Base-by-base conservation (phyloP, 2,329 filamentous ascomycete genomes). In the Fusarium pseudonygamai region DNA sequence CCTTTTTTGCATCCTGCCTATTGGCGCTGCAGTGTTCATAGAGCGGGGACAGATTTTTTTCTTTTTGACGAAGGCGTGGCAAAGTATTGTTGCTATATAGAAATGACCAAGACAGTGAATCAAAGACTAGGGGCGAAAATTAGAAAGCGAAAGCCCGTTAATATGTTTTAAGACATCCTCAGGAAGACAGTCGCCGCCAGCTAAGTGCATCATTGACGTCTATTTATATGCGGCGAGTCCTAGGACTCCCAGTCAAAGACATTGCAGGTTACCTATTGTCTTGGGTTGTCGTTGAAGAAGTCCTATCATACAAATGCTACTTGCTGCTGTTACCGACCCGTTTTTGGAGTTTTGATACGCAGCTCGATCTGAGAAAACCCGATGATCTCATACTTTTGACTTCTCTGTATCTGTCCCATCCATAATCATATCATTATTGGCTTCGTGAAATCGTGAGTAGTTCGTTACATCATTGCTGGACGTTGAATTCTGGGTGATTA, bases 401-500 rank as follows among this genome's bases (percentile, higher is more conserved):
- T 56, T 47, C 56, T 64, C 49, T 32, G 45, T 60, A 43, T 60
- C 64, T 73, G 39, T 60, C 34, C 45, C 46, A 34, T 36, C 47
- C 58, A 28, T 47, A 43, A 50, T 47, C 71, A 39, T 64, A 58
- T 56, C 59, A 42, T 50, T 64, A 45, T 43, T 69, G 39, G 39
- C 67, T 53, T 78, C 76, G 42, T 78, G 66, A 71, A 37, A 71
- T 78, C 76, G 52, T 78, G 26, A 74, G 60, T 52, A 65, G 45
- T 75, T 76, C 61, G 63, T 67, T 52, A 71, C 59, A 39, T 77
- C 73, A 57, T 78, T 65, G 61, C 68, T 47, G 28, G 55, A 67
- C 59, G 56, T 74, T 68, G 50, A 62, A 65, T 70, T 62, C 69
- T 52, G 42, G 37, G 45, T 61, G 30, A 24, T 28, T 50, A 40